Percentiles rank a stretch among this genome's conserved stretches.
Conservation (phyloP, 768 basidiomycete genomes). For the Psilocybe azurescens region DNA sequence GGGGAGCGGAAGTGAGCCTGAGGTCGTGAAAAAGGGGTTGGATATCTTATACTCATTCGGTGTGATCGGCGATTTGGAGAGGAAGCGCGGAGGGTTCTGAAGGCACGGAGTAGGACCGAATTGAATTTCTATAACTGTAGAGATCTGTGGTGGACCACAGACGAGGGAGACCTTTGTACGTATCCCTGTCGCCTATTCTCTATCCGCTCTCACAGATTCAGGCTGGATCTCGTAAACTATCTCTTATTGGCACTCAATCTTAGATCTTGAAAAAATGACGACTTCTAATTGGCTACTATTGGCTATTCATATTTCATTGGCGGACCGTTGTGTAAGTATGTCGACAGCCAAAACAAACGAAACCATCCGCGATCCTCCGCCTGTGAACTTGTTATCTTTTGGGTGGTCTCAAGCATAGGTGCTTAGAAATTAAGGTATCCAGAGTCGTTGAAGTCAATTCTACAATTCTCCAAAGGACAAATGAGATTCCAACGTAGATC, state of each 20-base stretch:
- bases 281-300: no score
- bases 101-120: constrained; percentile 12
- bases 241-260: not conserved
- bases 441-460: no score
- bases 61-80: constrained; percentile 19
- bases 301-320: no score
- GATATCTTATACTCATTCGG: constrained; percentile 11
- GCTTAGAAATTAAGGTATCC: no score
- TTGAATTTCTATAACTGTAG: constrained; percentile 17
- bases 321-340: no score
- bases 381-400: not conserved
- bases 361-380: not conserved
- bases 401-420: no score
- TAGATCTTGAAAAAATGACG: not conserved
- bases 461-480: not conserved
- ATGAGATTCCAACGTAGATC: constrained; percentile 10
- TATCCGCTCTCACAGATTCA: constrained; percentile 29
- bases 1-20: not conserved
- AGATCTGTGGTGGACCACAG: constrained; percentile 13
- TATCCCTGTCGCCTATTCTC: constrained; percentile 21
- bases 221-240: constrained; percentile 11
- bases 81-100: constrained; percentile 15
- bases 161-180: constrained; percentile 18
- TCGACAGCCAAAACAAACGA: not conserved
- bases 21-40: not conserved